Base-by-base conservation (phyloP, 306 rosid genomes). In the Alnus glutinosa region DNA sequence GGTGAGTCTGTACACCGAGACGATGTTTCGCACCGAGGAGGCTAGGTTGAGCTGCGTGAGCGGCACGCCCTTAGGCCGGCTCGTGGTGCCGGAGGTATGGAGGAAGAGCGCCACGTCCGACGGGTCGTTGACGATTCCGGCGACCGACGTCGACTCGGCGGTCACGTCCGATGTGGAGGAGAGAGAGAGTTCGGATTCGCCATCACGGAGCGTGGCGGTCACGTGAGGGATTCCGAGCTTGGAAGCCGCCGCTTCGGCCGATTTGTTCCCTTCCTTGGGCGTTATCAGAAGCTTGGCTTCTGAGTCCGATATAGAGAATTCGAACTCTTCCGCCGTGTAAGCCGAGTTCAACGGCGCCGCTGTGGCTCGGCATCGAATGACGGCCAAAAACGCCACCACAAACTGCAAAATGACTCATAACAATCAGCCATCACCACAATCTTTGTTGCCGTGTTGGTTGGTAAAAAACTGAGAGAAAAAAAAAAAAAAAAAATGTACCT, bases 1-100 rank as follows among this genome's bases (percentile, higher is more conserved):
- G 0, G 83, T 85, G 84, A 95, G 85, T 70, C 74, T 86, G 90
- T 95, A 95, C 15, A 91, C 96, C 68, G 96, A 90, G 32, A 85
- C 61, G 76, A 95, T 92, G 86, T 95, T 95, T 9, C 51, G 36
- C 0, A 91, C 97, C 0, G 98, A 95, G 2, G 98, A 85, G 5
- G 87, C 88, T 14, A 95, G 55, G 23, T 95, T 95, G 78, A 87
- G 97, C 86, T 95, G 98, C 16, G 89, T 90, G 75, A 95, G 73
- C 1, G 97, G 98, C 1, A 95, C 98, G 0, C 98, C 98, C 78
- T 95, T 95, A 8, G 98, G 98, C 0, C 98, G 90, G 81, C 97
- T 95, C 32, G 98, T 95, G 66, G 98, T 95, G 1, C 98, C 98
- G 9, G 98, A 95, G 4, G 98, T 95, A 90, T 95, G 98, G n/a